Conservation (phyloP, 2,329 filamentous ascomycete genomes). For the Aspergillus fumigatus region DNA sequence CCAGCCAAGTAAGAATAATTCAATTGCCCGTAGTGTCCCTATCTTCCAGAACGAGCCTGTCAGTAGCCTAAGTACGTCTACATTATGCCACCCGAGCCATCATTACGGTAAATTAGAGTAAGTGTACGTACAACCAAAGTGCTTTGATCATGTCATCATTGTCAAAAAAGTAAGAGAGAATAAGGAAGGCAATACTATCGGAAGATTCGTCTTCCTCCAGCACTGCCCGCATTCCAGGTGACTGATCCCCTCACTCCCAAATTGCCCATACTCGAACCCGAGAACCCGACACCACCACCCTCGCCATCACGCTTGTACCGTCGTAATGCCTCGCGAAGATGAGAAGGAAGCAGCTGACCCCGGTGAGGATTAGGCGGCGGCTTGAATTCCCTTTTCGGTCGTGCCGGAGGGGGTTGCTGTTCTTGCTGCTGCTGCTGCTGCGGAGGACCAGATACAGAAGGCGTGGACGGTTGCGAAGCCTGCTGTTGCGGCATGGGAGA, state of each 20-base stretch:
- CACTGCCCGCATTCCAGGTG: constrained; percentile 40
- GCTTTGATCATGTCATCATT: background rate
- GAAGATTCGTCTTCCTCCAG: constrained; percentile 42
- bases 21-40: background rate
- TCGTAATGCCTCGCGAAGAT: constrained; percentile 47
- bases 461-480: background rate
- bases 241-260: constrained; percentile 41
- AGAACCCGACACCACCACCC: constrained; percentile 45
- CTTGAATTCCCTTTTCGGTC: constrained; percentile 27
- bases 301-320: constrained; percentile 47
- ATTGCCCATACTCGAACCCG: constrained; percentile 44
- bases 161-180: background rate
- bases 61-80: no score
- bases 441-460: constrained; percentile 1
- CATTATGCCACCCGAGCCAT: background rate
- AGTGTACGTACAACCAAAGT: background rate
- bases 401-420: background rate
- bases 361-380: constrained; percentile 43
- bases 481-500: background rate
- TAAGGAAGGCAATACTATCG: constrained; percentile 21
- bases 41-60: background rate
- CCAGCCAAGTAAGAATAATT: background rate
- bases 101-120: background rate
- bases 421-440: constrained; percentile 13
- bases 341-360: constrained; percentile 45